These are phyloP conservation scores for Tagetes erecta DNA, from an alignment of 129 eudicot genomes.

Conservation along the genomic window DNA sequence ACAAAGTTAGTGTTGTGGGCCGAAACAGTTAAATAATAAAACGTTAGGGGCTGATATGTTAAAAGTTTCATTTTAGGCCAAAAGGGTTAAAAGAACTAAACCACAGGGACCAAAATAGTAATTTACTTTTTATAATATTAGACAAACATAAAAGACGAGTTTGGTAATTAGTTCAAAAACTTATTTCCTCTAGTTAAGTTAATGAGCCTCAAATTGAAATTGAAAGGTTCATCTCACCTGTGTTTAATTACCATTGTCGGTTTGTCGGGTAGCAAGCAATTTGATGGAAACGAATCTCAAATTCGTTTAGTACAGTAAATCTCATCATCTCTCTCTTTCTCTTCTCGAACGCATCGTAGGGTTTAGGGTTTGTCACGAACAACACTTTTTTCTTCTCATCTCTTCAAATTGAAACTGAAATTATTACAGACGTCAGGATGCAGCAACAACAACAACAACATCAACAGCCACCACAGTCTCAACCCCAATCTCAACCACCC, in stretches of 20 bases:
- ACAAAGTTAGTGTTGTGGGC: too few species aligned
- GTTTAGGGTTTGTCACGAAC: slow-evolving; percentile 29
- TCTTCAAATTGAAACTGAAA: not conserved
- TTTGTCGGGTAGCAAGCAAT: slow-evolving; percentile 21
- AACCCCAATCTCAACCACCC: slow-evolving; percentile 30
- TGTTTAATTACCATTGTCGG: slow-evolving; percentile 15
- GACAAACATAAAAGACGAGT: too few species aligned
- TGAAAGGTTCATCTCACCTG: not conserved
- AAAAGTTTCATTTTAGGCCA: too few species aligned
- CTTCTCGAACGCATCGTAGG: slow-evolving; percentile 17
- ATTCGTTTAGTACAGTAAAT: not conserved
- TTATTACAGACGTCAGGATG: slow-evolving; percentile 19
- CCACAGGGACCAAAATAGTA: too few species aligned
- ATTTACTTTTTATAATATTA: too few species aligned
- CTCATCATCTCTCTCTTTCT: not conserved
- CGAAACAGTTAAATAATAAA: too few species aligned
- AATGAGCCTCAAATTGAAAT: too few species aligned
- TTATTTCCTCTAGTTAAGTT: too few species aligned
- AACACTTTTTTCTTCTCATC: not conserved
- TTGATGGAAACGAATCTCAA: slow-evolving; percentile 30
- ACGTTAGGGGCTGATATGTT: too few species aligned
- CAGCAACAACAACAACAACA: slow-evolving; percentile 20
- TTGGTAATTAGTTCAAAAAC: too few species aligned
- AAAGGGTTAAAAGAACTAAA: too few species aligned
- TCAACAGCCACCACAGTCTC: slow-evolving; percentile 25